Evolutionary conservation across 768 basidiomycete species (phyloP), one percentile per base, ranked within the genome.

Genomic region (Hygrocybe coccinea): DNA sequence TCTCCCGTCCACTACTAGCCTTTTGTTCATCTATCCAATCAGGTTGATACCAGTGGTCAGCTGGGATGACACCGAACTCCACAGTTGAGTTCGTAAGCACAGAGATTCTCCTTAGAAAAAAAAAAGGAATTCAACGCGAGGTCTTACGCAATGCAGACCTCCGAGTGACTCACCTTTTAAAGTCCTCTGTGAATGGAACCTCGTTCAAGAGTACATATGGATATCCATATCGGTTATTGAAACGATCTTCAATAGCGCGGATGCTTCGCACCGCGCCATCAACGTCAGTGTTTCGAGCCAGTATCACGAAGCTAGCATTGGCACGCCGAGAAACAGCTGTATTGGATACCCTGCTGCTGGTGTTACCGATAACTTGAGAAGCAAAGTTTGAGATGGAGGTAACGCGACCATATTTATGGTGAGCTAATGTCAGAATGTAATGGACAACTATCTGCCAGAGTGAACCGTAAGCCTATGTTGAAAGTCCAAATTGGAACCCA

Each of bases 171-270:
- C 65, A 83, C 81, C 72, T 72, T 65, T 85, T 89, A 71, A 95
- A 94, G 14, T 82, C 79, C 1, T 86, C 83, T 12, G 79, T 75
- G 69, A 95, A 95, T 0, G 82, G 80, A 58, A 82, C 80, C 48
- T 97, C 93, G 66, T 95, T 95, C 57, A 97, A 74, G 71, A 97
- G 88, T 22, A 92, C 85, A 69, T 89, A 97, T 4, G 91, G 90
- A 64, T 97, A 95, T 19, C 79, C 77, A 61, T 82, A 88, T 57
- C 77, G 80, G 41, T 76, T 73, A 70, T 97, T 97, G 74, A 94
- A 94, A 38, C 84, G 73, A 58, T 87, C 82, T 71, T 95, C 93
- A 58, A 92, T 71, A 67, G 87, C 80, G 59, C 79, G 79, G 60
- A 93, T 83, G 59, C 85, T 86, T 37, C 72, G 70, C 52, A 87